Evolutionary conservation across 352 stramenopile species (phyloP).

Genomic region (Globisporangium megalacanthum): DNA sequence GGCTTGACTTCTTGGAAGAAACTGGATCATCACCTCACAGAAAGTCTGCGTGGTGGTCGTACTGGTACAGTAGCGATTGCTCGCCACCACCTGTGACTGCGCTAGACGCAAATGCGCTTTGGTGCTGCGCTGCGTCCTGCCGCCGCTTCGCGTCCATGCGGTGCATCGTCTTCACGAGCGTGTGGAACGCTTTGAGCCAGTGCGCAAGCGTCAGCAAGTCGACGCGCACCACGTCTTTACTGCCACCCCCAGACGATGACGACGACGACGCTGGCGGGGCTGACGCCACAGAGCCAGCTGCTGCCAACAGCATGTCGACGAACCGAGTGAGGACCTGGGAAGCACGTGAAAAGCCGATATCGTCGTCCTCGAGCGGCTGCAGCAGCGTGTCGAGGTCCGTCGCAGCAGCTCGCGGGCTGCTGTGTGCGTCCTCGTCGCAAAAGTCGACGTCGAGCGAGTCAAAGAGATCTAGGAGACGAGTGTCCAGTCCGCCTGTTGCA

Average conservation of each 20-base stretch:
- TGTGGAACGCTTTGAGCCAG: conserved; percentile 62
- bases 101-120: neutral
- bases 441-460: conserved; percentile 25
- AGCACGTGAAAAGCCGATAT: conserved; percentile 47
- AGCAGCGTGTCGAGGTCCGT: conserved; percentile 33
- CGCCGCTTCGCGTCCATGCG: conserved; percentile 44
- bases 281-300: conserved; percentile 6
- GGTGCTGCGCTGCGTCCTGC: conserved; percentile 22
- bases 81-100: neutral
- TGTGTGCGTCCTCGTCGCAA: conserved; percentile 10
- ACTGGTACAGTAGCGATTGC: conserved; percentile 14
- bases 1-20: neutral
- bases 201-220: conserved; percentile 52
- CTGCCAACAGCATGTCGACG: conserved; percentile 49
- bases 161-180: conserved; percentile 49
- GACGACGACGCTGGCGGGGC: conserved; percentile 4
- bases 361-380: conserved; percentile 42
- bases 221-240: conserved; percentile 28
- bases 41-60: conserved; percentile 11
- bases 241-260: conserved; percentile 12
- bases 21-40: neutral
- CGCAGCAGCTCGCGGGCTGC: neutral
- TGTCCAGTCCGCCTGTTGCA: conserved; percentile 23
- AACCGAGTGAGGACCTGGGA: conserved; percentile 56
- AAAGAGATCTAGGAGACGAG: conserved; percentile 36